Percentiles rank a stretch among this genome's conserved stretches.
These are phyloP conservation scores for Cutaneotrichosporon sp. DNA, from an alignment of 1,284 basidiomycete genomes.

Conservation along the genomic window DNA sequence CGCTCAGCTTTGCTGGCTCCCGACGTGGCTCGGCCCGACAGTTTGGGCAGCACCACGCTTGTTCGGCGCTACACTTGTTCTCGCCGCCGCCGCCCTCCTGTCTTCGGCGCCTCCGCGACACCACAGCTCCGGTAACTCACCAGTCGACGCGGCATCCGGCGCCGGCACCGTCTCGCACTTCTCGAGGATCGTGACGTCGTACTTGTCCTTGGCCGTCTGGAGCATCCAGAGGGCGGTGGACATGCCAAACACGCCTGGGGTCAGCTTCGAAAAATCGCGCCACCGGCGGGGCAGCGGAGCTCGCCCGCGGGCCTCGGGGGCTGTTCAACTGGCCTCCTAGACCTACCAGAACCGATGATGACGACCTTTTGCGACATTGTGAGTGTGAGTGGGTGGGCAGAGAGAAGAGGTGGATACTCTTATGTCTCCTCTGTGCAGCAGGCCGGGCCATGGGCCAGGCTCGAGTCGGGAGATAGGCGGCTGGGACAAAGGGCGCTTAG, in stretches of 20 bases:
- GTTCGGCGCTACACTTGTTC: too few relatives aligned
- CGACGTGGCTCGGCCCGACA: too few relatives aligned
- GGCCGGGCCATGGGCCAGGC: neutral
- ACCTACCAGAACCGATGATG: slow-evolving; percentile 27
- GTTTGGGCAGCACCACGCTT: neutral
- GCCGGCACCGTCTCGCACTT: slow-evolving; percentile 48
- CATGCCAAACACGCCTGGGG: slow-evolving; percentile 52
- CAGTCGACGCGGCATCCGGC: slow-evolving; percentile 52
- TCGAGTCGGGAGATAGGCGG: slow-evolving; percentile 1
- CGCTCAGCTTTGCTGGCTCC: too few relatives aligned
- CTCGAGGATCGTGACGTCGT: slow-evolving; percentile 52
- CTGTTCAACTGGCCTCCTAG: too few relatives aligned
- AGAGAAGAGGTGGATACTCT: neutral
- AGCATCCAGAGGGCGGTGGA: slow-evolving; percentile 53
- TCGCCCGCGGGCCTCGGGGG: too few relatives aligned
- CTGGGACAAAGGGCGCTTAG: neutral
- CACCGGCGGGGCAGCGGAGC: too few relatives aligned
- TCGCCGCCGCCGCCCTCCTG: too few relatives aligned
- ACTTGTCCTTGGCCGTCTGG: slow-evolving; percentile 35
- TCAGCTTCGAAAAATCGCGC: neutral
- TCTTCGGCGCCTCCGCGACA: too few relatives aligned
- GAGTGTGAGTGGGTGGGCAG: neutral
- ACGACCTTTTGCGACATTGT: slow-evolving; percentile 28
- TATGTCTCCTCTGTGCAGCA: too few relatives aligned
- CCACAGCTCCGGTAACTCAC: slow-evolving; percentile 28